Base-by-base conservation (phyloP, 352 stramenopile genomes). In the Globisporangium viniferum region DNA sequence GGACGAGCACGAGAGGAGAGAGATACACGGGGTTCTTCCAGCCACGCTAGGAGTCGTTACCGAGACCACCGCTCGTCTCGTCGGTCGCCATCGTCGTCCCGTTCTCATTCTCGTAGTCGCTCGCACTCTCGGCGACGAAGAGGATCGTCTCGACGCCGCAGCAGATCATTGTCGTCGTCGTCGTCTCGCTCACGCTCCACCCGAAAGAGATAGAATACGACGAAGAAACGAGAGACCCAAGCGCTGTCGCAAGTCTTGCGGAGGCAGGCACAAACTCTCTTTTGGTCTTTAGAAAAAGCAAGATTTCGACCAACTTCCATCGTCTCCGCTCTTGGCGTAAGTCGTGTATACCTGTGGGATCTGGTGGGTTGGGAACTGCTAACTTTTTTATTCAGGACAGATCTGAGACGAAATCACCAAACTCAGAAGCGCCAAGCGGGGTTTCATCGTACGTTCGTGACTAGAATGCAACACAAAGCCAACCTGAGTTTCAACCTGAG, bases 31-130 rank as follows among this genome's bases (percentile, higher is more conserved):
- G 18, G 18, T 46, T n/a, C 20, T 27, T 36, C 20, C 10, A 46
- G 76, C 67, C 67, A 70, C 56, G 68, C 68, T 6, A 10, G 33
- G 14, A 67, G 33, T 74, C 70, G 55, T 59, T 64, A 44, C 57
- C 68, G 44, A 24, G 33, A 44, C 18, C 46, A 68, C 66, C 69
- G 35, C 10, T 76, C 64, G 4, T 20, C 56, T 18, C 56, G 33
- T 7, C 56, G 33, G 3, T 36, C 71, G 59, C 59, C 56, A 48
- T 73, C 67, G 39, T 86, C 76, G 5, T 51, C 71, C 14, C 41
- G 5, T 54, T 73, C 71, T 55, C 76, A 66, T 20, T 86, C 75
- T 18, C 69, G 70, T 22, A 88, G 78, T 69, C 73, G 75, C 63
- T 85, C 78, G 20, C 66, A 53, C 20, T 74, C 64, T 31, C 60